Evolutionary conservation across 2,329 filamentous ascomycete genomes (phyloP).

Genomic region (Ceratocystis cubensis): DNA sequence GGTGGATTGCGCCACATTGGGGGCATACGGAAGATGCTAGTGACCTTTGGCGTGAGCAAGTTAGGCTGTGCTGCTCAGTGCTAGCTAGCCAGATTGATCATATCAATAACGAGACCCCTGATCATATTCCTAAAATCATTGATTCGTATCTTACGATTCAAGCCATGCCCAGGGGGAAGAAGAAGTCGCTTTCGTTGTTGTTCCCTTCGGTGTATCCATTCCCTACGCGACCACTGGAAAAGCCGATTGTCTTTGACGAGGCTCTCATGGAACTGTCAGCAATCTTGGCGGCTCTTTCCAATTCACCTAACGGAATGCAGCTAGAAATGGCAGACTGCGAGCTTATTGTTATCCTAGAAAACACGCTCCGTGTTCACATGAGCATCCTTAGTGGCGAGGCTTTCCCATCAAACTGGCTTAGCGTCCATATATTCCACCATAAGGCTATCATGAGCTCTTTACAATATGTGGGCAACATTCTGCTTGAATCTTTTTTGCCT

Average conservation of each 20-base stretch:
- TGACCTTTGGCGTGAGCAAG: slow-evolving; percentile 83
- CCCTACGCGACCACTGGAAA: slow-evolving; percentile 54
- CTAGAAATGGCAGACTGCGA: slow-evolving; percentile 64
- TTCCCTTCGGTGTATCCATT: slow-evolving; percentile 90
- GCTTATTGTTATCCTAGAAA: slow-evolving; percentile 60
- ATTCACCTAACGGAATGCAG: slow-evolving; percentile 54
- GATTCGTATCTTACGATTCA: slow-evolving; percentile 76
- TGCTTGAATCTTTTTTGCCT: slow-evolving; percentile 75
- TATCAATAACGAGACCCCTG: slow-evolving; percentile 67
- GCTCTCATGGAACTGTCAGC: slow-evolving; percentile 78
- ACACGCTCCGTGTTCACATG: slow-evolving; percentile 71
- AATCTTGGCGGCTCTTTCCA: slow-evolving; percentile 70
- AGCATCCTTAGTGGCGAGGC: slow-evolving; percentile 82
- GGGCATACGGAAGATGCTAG: slow-evolving; percentile 60
- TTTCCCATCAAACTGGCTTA: slow-evolving; percentile 82
- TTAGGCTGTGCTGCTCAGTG: slow-evolving; percentile 85
- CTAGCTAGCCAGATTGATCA: slow-evolving; percentile 73
- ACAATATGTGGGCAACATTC: slow-evolving; percentile 65
- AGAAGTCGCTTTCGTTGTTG: slow-evolving; percentile 65
- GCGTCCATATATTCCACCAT: slow-evolving; percentile 84
- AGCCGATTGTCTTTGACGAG: slow-evolving; percentile 61
- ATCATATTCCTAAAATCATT: slow-evolving; percentile 82
- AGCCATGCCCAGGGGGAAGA: slow-evolving; percentile 38
- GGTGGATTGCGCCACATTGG: slow-evolving; percentile 93
- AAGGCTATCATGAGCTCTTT: slow-evolving; percentile 77